Evolutionary conservation across 1,284 basidiomycete genomes (phyloP).

Genomic region (Trichosporon sp.): DNA sequence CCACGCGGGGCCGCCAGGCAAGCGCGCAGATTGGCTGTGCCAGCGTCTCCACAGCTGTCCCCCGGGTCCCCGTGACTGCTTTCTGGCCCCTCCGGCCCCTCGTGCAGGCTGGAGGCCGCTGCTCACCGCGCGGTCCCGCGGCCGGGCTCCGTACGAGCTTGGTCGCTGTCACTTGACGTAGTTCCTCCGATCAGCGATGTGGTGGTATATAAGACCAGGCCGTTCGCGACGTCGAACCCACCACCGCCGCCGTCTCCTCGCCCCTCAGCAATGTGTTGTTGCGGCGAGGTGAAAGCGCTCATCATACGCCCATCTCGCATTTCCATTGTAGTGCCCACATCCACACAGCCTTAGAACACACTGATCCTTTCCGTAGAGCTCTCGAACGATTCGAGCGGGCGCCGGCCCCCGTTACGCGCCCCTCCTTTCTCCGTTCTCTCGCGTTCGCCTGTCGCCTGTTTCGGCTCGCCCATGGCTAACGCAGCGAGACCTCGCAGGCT

Average conservation of each 20-base stretch:
- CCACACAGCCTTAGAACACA: neutral
- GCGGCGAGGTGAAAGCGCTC: neutral
- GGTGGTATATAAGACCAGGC: neutral
- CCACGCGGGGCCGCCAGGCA: neutral
- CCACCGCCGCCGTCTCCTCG: neutral
- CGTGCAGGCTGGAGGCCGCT: neutral
- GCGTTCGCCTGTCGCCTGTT: neutral
- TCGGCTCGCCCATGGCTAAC: neutral
- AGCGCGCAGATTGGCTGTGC: neutral
- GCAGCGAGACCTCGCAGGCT: neutral
- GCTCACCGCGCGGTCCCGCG: neutral
- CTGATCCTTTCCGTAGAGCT: neutral
- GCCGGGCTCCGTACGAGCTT: neutral
- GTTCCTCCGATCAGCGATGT: neutral
- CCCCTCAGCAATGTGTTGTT: neutral
- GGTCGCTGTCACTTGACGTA: neutral
- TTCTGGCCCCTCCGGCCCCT: neutral
- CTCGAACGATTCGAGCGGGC: neutral
- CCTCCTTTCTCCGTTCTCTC: neutral
- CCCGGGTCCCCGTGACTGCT: neutral
- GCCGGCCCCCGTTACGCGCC: neutral
- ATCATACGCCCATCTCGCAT: neutral
- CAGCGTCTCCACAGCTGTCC: neutral
- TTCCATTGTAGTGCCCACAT: neutral
- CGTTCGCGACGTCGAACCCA: neutral